Conservation (phyloP, 768 basidiomycete species). For the Panaeolus cyanescens region DNA sequence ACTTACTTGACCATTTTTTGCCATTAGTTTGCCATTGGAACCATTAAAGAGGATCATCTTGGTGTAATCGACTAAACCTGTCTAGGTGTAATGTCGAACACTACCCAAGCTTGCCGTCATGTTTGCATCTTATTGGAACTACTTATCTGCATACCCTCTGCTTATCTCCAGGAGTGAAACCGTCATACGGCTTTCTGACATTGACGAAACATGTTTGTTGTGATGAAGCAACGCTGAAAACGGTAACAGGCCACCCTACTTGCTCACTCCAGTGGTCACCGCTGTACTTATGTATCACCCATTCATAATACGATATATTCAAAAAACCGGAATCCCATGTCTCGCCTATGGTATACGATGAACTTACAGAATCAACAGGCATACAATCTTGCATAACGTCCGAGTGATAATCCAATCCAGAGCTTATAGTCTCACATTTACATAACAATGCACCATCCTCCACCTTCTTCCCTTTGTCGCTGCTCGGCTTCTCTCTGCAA, state of each 20-base stretch:
- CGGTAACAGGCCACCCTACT: neutral
- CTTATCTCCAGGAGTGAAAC: neutral
- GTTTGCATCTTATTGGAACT: neutral
- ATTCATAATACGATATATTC: neutral
- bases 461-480: neutral
- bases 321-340: neutral
- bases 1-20: constrained; percentile 3
- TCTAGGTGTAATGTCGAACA: no score
- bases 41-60: constrained; percentile 97
- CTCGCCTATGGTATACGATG: no score
- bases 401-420: neutral
- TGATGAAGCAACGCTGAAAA: neutral
- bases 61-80: constrained; percentile 77
- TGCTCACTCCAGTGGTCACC: neutral
- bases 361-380: neutral
- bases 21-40: constrained; percentile 90
- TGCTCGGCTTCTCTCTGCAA: neutral
- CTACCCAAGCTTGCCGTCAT: neutral
- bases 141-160: neutral
- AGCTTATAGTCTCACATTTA: neutral
- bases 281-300: neutral
- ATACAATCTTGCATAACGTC: neutral
- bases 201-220: neutral
- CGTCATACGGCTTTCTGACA: neutral
- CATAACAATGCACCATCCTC: neutral